phyloP scores from a whole-genome alignment of 176 grass and related monocot genomes.

The Triticum monococcum region DNA sequence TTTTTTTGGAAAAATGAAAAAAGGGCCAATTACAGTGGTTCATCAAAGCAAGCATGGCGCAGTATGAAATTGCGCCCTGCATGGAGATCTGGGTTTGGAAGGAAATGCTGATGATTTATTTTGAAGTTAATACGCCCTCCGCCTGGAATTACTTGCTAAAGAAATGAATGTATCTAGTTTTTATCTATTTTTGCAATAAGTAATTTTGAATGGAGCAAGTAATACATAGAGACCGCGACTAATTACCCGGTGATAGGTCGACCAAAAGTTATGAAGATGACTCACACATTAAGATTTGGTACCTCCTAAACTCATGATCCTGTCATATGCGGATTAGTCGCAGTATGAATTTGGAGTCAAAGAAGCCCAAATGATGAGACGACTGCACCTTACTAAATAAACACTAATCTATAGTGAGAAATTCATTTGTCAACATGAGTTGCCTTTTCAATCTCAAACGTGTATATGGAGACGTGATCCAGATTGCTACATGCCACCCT shows the following conservation, averaged over 20 bases:
- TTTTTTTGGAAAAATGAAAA: no score
- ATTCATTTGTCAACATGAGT: conserved; percentile 6
- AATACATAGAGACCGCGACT: neutral
- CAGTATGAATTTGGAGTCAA: no score
- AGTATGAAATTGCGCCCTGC: neutral
- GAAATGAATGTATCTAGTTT: no score
- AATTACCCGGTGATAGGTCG: neutral
- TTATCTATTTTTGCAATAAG: no score
- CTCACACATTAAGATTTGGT: neutral
- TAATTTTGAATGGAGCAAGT: no score
- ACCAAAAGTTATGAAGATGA: neutral
- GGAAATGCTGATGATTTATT: neutral
- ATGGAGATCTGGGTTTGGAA: no score
- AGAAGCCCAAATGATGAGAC: conserved; percentile 22
- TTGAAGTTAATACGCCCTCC: neutral
- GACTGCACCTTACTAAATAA: neutral
- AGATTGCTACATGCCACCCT: neutral
- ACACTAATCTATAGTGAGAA: no score
- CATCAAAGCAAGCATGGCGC: neutral
- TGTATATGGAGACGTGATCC: neutral
- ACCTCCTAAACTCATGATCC: neutral
- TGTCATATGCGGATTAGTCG: neutral
- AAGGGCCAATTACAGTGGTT: no score
- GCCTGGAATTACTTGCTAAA: no score
- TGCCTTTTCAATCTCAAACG: neutral